phyloP scores from a whole-genome alignment of 805 yeast species.

The Teunomyces pallodes region DNA sequence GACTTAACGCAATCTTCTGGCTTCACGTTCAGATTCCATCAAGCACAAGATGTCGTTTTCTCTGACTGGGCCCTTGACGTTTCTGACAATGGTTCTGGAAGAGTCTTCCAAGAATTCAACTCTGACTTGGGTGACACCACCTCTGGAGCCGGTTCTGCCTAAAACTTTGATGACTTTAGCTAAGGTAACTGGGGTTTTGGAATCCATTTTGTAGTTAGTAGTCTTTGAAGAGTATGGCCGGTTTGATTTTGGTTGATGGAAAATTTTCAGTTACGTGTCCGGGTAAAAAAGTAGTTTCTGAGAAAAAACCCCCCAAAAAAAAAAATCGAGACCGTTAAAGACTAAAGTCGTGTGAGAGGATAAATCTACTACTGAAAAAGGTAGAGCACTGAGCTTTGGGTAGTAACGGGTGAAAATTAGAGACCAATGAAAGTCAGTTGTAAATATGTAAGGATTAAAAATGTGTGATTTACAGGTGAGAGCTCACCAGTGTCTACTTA shows the following conservation, averaged over 20 bases:
- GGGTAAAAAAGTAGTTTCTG: background rate
- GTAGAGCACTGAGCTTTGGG: no score
- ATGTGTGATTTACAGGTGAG: background rate
- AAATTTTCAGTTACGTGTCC: conserved; percentile 1
- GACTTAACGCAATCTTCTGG: conserved; percentile 83
- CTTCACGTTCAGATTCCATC: conserved; percentile 99
- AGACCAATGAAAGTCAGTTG: no score
- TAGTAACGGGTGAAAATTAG: no score
- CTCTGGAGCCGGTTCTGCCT: conserved; percentile 99
- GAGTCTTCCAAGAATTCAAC: conserved; percentile 95
- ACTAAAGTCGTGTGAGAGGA: background rate
- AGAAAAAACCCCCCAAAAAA: background rate
- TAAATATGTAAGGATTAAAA: background rate
- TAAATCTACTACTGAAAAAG: background rate
- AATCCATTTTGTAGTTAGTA: conserved; percentile 32
- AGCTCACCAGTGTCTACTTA: no score
- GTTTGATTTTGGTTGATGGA: background rate
- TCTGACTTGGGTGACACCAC: conserved; percentile 99
- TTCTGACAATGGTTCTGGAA: conserved; percentile 94
- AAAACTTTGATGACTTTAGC: conserved; percentile 99
- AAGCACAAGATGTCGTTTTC: conserved; percentile 97
- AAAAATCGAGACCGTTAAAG: background rate
- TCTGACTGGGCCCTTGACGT: conserved; percentile 97
- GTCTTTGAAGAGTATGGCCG: background rate
- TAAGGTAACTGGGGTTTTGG: conserved; percentile 93